These are phyloP conservation scores for Colletotrichum godetiae DNA, from an alignment of 2,329 filamentous ascomycete genomes.

Conservation along the genomic window DNA sequence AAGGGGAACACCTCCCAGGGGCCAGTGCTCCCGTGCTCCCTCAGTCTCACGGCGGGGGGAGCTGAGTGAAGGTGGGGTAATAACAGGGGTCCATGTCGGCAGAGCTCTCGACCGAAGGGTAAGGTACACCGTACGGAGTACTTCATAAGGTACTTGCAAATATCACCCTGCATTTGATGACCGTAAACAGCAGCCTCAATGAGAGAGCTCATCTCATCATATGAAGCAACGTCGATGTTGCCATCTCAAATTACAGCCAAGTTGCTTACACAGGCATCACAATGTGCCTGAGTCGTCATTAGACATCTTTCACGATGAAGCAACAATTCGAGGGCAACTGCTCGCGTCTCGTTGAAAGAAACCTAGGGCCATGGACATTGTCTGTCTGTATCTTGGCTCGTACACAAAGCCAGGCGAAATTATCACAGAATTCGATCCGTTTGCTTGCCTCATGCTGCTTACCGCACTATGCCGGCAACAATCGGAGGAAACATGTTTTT, in stretches of 20 bases:
- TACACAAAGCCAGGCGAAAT: too few relatives aligned
- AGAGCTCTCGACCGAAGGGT: neutral
- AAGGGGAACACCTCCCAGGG: neutral
- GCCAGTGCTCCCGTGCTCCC: too few relatives aligned
- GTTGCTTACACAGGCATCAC: too few relatives aligned
- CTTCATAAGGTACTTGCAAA: neutral
- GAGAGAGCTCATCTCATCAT: too few relatives aligned
- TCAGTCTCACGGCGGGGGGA: neutral
- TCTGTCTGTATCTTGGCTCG: too few relatives aligned
- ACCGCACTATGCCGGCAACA: neutral
- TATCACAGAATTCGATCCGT: neutral
- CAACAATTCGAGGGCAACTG: too few relatives aligned
- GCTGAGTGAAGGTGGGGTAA: constrained; percentile 7
- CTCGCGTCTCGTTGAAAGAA: too few relatives aligned
- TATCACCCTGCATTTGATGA: neutral
- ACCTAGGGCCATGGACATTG: too few relatives aligned
- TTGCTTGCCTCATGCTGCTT: neutral
- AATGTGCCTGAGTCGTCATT: too few relatives aligned
- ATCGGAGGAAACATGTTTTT: neutral
- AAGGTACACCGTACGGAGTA: neutral
- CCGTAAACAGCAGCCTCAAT: neutral
- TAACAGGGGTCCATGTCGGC: constrained; percentile 7
- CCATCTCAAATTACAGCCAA: too few relatives aligned
- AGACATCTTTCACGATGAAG: too few relatives aligned
- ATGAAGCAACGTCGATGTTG: too few relatives aligned